Percentiles rank a stretch among this genome's conserved stretches.
phyloP scores from a whole-genome alignment of 257 asterid species.

The Fraxinus pennsylvanica region DNA sequence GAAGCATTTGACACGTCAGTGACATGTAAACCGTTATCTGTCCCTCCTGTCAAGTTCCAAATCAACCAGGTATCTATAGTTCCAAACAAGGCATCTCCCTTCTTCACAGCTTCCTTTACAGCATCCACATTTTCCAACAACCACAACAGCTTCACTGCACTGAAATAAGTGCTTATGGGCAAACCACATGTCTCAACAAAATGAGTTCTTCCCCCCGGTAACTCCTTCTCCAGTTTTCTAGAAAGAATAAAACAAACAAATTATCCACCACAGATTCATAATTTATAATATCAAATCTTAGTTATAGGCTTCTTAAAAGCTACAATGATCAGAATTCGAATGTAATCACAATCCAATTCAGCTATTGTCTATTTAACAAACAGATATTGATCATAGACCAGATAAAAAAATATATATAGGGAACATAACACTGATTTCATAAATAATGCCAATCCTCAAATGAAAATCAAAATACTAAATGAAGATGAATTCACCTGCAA shows the following conservation, averaged over 20 bases:
- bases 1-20: constrained; percentile 93
- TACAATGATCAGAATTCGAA: neutral
- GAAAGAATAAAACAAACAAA: constrained; percentile 13
- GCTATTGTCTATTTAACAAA: no score
- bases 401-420: neutral
- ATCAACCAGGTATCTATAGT: constrained; percentile 92
- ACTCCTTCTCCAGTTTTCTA: constrained; percentile 80
- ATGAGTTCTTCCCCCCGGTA: constrained; percentile 85
- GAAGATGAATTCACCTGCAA: constrained; percentile 58
- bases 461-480: neutral
- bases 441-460: no score
- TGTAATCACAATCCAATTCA: neutral
- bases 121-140: constrained; percentile 66
- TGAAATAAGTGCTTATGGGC: constrained; percentile 91
- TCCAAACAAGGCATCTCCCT: constrained; percentile 85
- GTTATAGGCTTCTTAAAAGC: neutral
- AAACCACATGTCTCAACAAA: constrained; percentile 72
- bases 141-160: constrained; percentile 85
- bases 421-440: no score
- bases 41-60: constrained; percentile 93
- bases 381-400: neutral
- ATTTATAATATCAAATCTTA: neutral
- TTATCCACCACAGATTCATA: constrained; percentile 16
- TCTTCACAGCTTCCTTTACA: constrained; percentile 59
- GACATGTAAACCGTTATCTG: constrained; percentile 57